A percentile compares a stretch with the other conserved stretches of the same genome.
Evolutionary conservation across 768 basidiomycete genomes (phyloP).

Genomic region (Lactifluus rugatus): DNA sequence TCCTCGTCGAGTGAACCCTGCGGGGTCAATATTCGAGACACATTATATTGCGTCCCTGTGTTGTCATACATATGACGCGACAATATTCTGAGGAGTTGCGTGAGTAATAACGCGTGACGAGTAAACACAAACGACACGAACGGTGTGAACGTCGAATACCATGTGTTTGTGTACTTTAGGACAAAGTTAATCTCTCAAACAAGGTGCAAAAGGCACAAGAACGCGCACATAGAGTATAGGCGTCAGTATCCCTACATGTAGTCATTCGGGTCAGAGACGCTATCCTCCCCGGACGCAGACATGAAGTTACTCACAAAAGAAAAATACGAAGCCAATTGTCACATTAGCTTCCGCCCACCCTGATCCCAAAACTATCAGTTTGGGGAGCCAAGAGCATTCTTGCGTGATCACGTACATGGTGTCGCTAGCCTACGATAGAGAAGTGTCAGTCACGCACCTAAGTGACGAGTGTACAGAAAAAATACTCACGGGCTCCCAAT

Average conservation of each 20-base stretch:
- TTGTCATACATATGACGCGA: conserved; percentile 36
- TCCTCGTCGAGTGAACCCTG: conserved; percentile 29
- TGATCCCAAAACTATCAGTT: conserved; percentile 2
- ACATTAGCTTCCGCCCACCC: conserved; percentile 75
- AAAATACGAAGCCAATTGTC: conserved; percentile 36
- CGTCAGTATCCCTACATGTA: conserved; percentile 29
- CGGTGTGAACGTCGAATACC: conserved; percentile 31
- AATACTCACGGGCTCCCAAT: conserved; percentile 20
- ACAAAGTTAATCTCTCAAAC: neutral
- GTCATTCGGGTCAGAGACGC: conserved; percentile 1
- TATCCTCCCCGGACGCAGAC: neutral
- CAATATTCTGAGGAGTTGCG: conserved; percentile 29
- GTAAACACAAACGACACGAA: conserved; percentile 19
- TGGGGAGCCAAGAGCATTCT: neutral
- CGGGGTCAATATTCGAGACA: conserved; percentile 31
- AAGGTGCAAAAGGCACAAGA: neutral
- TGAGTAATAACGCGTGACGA: neutral
- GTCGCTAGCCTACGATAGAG: conserved; percentile 41
- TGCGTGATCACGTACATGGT: conserved; percentile 38
- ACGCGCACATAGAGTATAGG: conserved; percentile 28
- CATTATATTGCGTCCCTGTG: conserved; percentile 33
- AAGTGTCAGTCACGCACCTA: neutral
- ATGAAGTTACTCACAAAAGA: conserved; percentile 30
- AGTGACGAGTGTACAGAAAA: neutral
- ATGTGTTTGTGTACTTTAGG: conserved; percentile 28